Conservation (phyloP, 352 stramenopile species). For the Elongisporangium prolatum region DNA sequence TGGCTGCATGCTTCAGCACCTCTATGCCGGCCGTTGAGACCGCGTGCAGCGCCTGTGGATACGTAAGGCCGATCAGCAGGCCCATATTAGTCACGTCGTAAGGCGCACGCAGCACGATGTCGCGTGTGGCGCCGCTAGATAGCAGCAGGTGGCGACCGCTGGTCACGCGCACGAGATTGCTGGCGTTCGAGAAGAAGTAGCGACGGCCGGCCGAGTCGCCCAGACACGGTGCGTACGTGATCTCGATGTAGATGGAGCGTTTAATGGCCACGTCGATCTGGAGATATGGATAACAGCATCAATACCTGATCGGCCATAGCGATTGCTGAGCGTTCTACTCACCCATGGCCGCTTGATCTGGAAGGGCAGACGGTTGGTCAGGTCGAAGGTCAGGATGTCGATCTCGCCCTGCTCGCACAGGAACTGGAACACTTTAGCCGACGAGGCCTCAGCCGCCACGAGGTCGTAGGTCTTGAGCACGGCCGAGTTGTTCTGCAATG, state of each 20-base stretch:
- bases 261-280: conserved; percentile 70
- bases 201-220: conserved; percentile 67
- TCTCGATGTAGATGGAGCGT: conserved; percentile 70
- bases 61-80: conserved; percentile 65
- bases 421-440: conserved; percentile 77
- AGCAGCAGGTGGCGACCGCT: conserved; percentile 66
- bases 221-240: conserved; percentile 75
- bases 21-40: conserved; percentile 47
- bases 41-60: conserved; percentile 62
- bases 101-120: conserved; percentile 72
- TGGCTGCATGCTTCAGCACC: conserved; percentile 57
- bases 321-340: conserved; percentile 6
- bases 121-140: conserved; percentile 62
- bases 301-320: background rate
- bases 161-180: conserved; percentile 69
- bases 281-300: conserved; percentile 4
- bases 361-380: conserved; percentile 76
- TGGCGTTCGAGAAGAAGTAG: conserved; percentile 87
- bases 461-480: conserved; percentile 71
- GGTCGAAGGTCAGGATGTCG: conserved; percentile 80
- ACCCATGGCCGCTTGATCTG: conserved; percentile 72
- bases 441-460: conserved; percentile 61
- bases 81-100: conserved; percentile 83
- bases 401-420: conserved; percentile 75
- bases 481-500: conserved; percentile 36